phyloP scores from a whole-genome alignment of 306 rosid species.

The Cicer pinnatifidum region DNA sequence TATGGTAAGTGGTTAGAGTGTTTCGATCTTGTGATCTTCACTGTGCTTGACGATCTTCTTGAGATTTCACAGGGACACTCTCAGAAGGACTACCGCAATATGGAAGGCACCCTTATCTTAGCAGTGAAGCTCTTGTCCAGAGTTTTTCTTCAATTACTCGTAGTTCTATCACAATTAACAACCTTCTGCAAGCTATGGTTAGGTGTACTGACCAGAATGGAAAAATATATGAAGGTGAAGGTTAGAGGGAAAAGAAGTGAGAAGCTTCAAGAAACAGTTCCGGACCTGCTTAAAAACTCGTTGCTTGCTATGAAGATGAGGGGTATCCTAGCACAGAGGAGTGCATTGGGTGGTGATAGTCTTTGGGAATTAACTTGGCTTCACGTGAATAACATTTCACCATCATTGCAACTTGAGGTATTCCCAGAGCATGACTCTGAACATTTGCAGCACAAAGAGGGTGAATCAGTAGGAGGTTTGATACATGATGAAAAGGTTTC shows the following conservation, averaged over 20 bases:
- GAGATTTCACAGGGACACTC: conserved; percentile 94
- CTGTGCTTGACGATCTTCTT: conserved; percentile 90
- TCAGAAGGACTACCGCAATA: conserved; percentile 87
- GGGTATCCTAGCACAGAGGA: conserved; percentile 78
- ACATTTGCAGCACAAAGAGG: conserved; percentile 51
- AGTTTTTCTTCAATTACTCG: conserved; percentile 80
- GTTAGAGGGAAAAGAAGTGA: conserved; percentile 85
- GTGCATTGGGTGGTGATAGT: conserved; percentile 93
- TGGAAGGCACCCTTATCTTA: conserved; percentile 92
- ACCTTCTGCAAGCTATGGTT: conserved; percentile 96
- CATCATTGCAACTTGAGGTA: conserved; percentile 81
- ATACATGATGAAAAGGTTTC: conserved; percentile 55
- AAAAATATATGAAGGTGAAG: conserved; percentile 84
- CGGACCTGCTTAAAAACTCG: conserved; percentile 84
- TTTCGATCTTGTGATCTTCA: conserved; percentile 89
- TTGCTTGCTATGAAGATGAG: conserved; percentile 78
- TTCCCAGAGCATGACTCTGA: conserved; percentile 79
- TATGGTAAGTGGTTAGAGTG: conserved; percentile 74
- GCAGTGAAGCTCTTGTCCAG: conserved; percentile 89
- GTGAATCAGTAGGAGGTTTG: conserved; percentile 52
- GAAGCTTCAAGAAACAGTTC: conserved; percentile 84
- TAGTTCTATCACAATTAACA: conserved; percentile 72
- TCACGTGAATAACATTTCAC: conserved; percentile 83
- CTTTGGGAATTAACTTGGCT: conserved; percentile 97
- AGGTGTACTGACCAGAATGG: conserved; percentile 93